Base-by-base conservation (phyloP, 208 protist genomes). In the Leptomonas pyrrhocoris region DNA sequence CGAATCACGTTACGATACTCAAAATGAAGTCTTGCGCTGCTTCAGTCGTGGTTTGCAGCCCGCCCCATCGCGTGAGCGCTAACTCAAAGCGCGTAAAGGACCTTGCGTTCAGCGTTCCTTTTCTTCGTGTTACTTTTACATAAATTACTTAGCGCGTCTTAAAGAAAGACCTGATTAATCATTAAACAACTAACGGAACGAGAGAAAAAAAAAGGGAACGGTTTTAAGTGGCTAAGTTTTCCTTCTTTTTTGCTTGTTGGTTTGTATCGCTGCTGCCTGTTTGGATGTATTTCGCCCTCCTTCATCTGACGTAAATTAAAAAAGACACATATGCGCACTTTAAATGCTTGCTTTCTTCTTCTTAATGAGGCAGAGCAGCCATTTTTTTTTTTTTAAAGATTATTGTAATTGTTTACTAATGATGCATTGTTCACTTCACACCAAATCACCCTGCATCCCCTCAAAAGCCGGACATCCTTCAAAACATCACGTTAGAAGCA, bases 221-320 rank as follows among this genome's bases (percentile, higher is more conserved):
- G 23, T 2, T 65, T 50, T 61, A 76, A 79, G 67, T 68, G 23
- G 15, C 28, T 55, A 68, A 62, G 60, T 36, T 62, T 56, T 69
- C 38, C n/a, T 23, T 54, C 59, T 42, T 45, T 66, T 30, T 40
- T 31, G 11, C 23, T 59, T 13, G 15, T 68, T 31, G 11, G 46
- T 30, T 5, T 50, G 38, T 51, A 25, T 42, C n/a, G 8, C 61
- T 46, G 61, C 36, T 68, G 38, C 23, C 36, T 28, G 27, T 53
- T 25, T 51, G 5, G 19, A 15, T 64, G 19, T 31, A 50, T 46
- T 36, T 56, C 21, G 30, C 16, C 40, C 40, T 63, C 23, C 12
- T 63, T 63, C 23, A 5, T 40, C 42, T 34, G 18, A 38, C 25
- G 25, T 30, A 46, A 28, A 28, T 31, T 2, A 48, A 62, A 62